Evolutionary conservation across 2,329 filamentous ascomycete species (phyloP).

Genomic region (Diplodia intermedia): DNA sequence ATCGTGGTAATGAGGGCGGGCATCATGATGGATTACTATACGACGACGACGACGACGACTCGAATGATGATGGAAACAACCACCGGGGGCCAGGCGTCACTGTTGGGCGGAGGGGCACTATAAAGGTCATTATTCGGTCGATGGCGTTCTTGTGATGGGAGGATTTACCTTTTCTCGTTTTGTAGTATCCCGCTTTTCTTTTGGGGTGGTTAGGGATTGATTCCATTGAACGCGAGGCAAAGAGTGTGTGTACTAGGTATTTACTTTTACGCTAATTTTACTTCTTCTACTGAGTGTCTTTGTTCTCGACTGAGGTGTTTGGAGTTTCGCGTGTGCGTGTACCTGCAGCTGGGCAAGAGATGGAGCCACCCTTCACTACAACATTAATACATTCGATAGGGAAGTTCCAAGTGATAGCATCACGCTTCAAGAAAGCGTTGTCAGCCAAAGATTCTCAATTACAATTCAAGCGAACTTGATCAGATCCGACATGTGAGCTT

Average conservation of each 20-base stretch:
- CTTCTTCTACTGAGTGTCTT: neutral
- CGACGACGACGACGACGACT: neutral
- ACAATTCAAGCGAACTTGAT: too few species aligned
- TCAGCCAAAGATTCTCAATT: too few species aligned
- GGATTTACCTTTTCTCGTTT: neutral
- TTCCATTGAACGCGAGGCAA: neutral
- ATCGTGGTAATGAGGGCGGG: constrained; percentile 11
- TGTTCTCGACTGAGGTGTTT: neutral
- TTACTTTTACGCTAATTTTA: neutral
- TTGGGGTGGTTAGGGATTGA: constrained; percentile 2
- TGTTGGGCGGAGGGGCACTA: constrained; percentile 8
- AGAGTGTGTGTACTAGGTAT: neutral
- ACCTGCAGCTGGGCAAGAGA: neutral
- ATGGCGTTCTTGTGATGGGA: constrained; percentile 28
- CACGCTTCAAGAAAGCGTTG: too few species aligned
- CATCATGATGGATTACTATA: neutral
- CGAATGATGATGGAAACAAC: neutral
- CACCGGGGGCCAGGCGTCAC: neutral
- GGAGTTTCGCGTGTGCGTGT: neutral
- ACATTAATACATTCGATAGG: too few species aligned
- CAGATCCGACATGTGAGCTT: too few species aligned
- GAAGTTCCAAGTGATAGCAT: too few species aligned
- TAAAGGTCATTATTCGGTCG: constrained; percentile 24
- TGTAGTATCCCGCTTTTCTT: neutral
- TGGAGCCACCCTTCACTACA: neutral